Evolutionary conservation across 495 filamentous ascomycete genomes (phyloP), one percentile per base, ranked within the genome.

Genomic region (Parathielavia hyrcaniae): DNA sequence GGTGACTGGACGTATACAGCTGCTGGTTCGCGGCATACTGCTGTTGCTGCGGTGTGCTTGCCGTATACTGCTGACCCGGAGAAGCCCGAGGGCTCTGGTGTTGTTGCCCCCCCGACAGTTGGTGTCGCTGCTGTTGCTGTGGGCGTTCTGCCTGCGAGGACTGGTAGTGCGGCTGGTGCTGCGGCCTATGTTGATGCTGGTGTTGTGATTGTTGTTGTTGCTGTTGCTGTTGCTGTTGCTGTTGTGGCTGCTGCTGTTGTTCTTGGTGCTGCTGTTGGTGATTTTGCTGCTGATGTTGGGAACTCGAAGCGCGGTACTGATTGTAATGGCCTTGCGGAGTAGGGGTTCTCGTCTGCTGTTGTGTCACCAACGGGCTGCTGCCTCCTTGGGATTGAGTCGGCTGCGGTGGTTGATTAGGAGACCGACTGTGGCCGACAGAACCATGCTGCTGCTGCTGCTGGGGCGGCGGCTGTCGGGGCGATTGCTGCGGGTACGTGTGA

Each of bases 341-440:
- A 20, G 60, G 38, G 4, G 51, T 30, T 13, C 57, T 62, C 17
- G 52, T 44, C 38, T 65, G 62, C 22, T 64, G 60, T 36, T 67
- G 59, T 20, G 64, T 9, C 1, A 56, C 22, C 16, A 65, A 32
- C 12, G 47, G 36, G 68, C 55, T 46, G 39, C 46, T 65, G 19
- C 30, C 40, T 3, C 58, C 26, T 40, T 69, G 60, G 2, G 64
- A 46, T 32, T 65, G 64, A 17, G 60, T 30, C 32, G 61, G 23
- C 53, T 70, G 71, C 13, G 67, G 53, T 40, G 64, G 68, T 19
- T 60, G 39, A 32, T 61, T 69, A 1, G 62, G 58, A 19, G 64
- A 67, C 34, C 56, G 69, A 59, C 59, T 63, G 50, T 59, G 64
- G 26, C 54, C 16, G 23, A 49, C 20, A 61, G 64, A 40, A 40